Conservation (phyloP, 495 filamentous ascomycete genomes). For the Patellaria atrata region DNA sequence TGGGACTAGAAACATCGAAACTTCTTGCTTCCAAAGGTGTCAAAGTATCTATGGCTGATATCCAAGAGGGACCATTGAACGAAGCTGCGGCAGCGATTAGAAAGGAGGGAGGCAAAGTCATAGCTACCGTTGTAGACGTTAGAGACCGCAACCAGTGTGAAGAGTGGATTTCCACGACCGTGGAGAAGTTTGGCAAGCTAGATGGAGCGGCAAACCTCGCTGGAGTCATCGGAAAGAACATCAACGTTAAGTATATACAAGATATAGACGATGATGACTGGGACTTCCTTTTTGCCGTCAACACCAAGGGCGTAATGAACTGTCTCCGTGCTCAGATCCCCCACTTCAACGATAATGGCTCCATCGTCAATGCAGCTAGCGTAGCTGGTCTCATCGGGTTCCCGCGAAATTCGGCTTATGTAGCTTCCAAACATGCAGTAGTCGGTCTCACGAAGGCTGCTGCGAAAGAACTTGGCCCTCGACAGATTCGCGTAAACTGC, state of each 20-base stretch:
- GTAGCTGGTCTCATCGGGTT: conserved; percentile 40
- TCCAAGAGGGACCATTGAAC: conserved; percentile 11
- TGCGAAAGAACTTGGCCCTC: conserved; percentile 41
- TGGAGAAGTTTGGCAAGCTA: conserved; percentile 22
- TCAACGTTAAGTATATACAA: conserved; percentile 25
- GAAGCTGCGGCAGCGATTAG: conserved; percentile 5
- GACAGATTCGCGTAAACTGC: conserved; percentile 44
- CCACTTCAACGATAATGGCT: conserved; percentile 11
- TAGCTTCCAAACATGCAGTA: conserved; percentile 39
- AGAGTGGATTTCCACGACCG: conserved; percentile 14
- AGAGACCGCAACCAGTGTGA: conserved; percentile 12
- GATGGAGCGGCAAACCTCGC: conserved; percentile 26
- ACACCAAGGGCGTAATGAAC: conserved; percentile 23
- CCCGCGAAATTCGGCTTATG: conserved; percentile 37
- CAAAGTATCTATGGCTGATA: conserved; percentile 15
- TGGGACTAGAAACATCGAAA: conserved; percentile 13
- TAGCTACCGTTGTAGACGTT: conserved; percentile 14
- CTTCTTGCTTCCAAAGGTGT: conserved; percentile 15
- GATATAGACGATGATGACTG: conserved; percentile 26
- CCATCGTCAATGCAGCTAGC: conserved; percentile 45
- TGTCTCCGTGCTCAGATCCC: conserved; percentile 21
- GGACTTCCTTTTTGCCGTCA: conserved; percentile 23
- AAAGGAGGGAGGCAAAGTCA: conserved; percentile 10
- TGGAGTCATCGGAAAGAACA: conserved; percentile 32
- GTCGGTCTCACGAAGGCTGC: conserved; percentile 45